Conservation (phyloP, 768 basidiomycete species). For the Sarcodon aspratus region DNA sequence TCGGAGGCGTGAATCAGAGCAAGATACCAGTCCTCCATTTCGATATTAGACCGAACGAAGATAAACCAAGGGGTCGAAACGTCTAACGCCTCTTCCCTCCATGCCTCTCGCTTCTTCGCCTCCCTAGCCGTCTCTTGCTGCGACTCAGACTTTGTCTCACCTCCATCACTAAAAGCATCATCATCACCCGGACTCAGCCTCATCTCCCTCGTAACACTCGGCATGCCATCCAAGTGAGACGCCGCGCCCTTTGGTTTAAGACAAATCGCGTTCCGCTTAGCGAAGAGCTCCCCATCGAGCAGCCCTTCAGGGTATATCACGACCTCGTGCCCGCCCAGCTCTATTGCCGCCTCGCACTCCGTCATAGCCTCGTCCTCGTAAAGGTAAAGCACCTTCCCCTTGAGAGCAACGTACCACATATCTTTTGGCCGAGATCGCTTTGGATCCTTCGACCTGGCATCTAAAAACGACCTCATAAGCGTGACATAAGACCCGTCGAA, state of each 20-base stretch:
- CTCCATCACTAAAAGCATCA: slow-evolving; percentile 8
- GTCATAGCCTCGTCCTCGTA: slow-evolving; percentile 89
- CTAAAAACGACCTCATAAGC: slow-evolving; percentile 71
- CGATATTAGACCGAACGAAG: slow-evolving; percentile 76
- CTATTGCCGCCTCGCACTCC: slow-evolving; percentile 87
- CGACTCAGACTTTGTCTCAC: slow-evolving; percentile 12
- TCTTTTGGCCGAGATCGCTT: slow-evolving; percentile 80
- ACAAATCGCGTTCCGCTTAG: slow-evolving; percentile 83
- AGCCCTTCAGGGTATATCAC: slow-evolving; percentile 64
- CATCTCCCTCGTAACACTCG: slow-evolving; percentile 46
- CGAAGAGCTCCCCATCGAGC: slow-evolving; percentile 82
- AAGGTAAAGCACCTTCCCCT: slow-evolving; percentile 83
- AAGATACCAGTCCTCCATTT: slow-evolving; percentile 98
- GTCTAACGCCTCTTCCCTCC: slow-evolving; percentile 39
- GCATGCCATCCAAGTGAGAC: slow-evolving; percentile 23
- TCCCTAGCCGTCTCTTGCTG: slow-evolving; percentile 27
- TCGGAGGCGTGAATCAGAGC: slow-evolving; percentile 67
- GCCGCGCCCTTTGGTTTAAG: slow-evolving; percentile 38
- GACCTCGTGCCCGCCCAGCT: slow-evolving; percentile 71
- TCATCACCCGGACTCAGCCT: slow-evolving; percentile 8
- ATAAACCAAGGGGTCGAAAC: slow-evolving; percentile 78
- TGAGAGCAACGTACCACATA: slow-evolving; percentile 87
- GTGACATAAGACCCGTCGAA: slow-evolving; percentile 65
- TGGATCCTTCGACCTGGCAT: slow-evolving; percentile 76
- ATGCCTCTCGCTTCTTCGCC: slow-evolving; percentile 21